Evolutionary conservation across 495 filamentous ascomycete genomes (phyloP).

Genomic region (Neurospora pannonica): DNA sequence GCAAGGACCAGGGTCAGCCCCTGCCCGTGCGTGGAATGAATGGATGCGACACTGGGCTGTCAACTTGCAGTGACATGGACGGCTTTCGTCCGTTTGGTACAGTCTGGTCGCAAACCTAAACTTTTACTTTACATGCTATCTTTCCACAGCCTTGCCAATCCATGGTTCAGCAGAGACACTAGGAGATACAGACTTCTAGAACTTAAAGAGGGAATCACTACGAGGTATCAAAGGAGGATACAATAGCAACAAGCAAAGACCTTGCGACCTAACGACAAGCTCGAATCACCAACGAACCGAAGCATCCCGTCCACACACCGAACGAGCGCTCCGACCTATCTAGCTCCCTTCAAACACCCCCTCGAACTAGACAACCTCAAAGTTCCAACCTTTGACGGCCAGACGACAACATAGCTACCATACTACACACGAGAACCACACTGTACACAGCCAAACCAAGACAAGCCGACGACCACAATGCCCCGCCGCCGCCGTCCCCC

Average conservation of each 20-base stretch:
- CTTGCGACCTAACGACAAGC: neutral
- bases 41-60: neutral
- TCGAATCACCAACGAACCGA: neutral
- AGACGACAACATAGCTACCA: neutral
- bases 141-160: neutral
- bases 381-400: neutral
- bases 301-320: neutral
- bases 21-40: neutral
- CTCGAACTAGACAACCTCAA: neutral
- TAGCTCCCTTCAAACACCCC: neutral
- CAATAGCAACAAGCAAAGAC: neutral
- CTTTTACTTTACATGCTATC: neutral
- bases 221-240: neutral
- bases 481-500: slow-evolving; percentile 68
- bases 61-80: neutral
- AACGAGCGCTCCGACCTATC: neutral
- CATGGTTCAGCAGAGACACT: neutral
- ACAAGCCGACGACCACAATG: slow-evolving; percentile 33
- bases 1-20: neutral
- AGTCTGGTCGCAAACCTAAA: neutral
- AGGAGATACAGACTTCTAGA: neutral
- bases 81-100: neutral
- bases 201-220: neutral
- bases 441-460: too few relatives aligned
- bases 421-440: too few relatives aligned